A percentile compares a stretch with the other conserved stretches of the same genome.
Evolutionary conservation across 2,329 filamentous ascomycete genomes (phyloP).

Genomic region (Magnaporthiopsis poae): DNA sequence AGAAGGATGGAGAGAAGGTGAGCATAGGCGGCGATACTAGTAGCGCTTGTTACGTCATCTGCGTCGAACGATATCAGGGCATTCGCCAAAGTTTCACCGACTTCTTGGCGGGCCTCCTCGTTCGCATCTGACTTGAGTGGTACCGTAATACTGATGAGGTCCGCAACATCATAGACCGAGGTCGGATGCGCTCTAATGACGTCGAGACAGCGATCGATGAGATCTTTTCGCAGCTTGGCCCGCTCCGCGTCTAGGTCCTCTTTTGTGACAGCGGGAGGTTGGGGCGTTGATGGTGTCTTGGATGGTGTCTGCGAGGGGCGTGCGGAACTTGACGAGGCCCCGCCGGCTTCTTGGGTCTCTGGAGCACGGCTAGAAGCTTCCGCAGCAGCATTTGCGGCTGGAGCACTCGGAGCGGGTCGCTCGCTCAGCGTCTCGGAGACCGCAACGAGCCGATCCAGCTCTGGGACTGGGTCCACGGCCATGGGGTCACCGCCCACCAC

Average conservation of each 20-base stretch:
- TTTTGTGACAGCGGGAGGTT: conserved; percentile 43
- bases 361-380: conserved; percentile 11
- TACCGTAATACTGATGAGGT: conserved; percentile 70
- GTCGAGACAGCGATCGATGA: conserved; percentile 85
- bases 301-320: conserved; percentile 8
- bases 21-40: conserved; percentile 72
- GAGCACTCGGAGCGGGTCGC: conserved; percentile 17
- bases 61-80: conserved; percentile 63
- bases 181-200: conserved; percentile 80
- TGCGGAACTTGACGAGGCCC: conserved; percentile 5
- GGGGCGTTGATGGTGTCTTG: conserved; percentile 15
- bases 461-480: conserved; percentile 22
- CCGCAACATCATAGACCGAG: conserved; percentile 81
- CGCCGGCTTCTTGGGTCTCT: conserved; percentile 7
- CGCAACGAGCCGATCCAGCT: conserved; percentile 17
- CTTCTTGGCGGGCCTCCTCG: conserved; percentile 54
- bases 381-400: conserved; percentile 17
- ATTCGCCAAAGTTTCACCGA: conserved; percentile 72
- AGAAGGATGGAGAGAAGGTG: conserved; percentile 83
- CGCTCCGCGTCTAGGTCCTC: conserved; percentile 74
- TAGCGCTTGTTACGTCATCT: conserved; percentile 54
- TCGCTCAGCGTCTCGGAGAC: conserved; percentile 17
- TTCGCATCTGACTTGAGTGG: conserved; percentile 39
- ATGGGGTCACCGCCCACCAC: conserved; percentile 19
- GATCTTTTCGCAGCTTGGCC: conserved; percentile 57